Conservation (phyloP, 345 rosid genomes). For the Cardamine occulta region DNA sequence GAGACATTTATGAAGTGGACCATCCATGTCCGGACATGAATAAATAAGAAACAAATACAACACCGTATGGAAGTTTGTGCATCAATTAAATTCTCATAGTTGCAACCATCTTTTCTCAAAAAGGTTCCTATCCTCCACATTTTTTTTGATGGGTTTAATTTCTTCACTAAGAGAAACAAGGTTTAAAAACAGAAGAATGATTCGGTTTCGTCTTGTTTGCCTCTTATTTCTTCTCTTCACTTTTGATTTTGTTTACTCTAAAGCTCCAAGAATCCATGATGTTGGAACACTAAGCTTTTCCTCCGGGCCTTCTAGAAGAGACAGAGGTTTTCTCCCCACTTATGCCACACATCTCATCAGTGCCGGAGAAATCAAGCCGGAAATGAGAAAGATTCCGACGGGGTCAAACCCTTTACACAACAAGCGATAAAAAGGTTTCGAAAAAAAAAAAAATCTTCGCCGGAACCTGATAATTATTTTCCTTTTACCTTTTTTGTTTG, state of each 20-base stretch:
- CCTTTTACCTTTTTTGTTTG: neutral
- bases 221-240: constrained; percentile 25
- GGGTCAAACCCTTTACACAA: constrained; percentile 45
- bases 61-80: constrained; percentile 25
- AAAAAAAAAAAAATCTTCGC: neutral
- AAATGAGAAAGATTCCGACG: constrained; percentile 39
- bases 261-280: constrained; percentile 23
- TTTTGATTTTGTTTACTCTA: constrained; percentile 13
- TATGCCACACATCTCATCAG: constrained; percentile 16
- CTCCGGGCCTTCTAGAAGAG: constrained; percentile 31
- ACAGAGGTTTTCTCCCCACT: constrained; percentile 14
- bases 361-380: constrained; percentile 29
- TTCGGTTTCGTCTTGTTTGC: constrained; percentile 20
- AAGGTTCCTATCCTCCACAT: neutral
- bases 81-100: constrained; percentile 28
- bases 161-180: constrained; percentile 13
- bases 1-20: constrained; percentile 42
- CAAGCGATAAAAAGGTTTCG: constrained; percentile 17
- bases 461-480: constrained; percentile 2
- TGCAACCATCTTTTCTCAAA: constrained; percentile 27
- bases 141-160: neutral
- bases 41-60: constrained; percentile 27
- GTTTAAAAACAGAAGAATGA: constrained; percentile 3
- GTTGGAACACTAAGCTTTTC: constrained; percentile 26
- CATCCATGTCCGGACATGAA: constrained; percentile 28